Evolutionary conservation across 768 basidiomycete species (phyloP).

Genomic region (Lentinus tigrinus): DNA sequence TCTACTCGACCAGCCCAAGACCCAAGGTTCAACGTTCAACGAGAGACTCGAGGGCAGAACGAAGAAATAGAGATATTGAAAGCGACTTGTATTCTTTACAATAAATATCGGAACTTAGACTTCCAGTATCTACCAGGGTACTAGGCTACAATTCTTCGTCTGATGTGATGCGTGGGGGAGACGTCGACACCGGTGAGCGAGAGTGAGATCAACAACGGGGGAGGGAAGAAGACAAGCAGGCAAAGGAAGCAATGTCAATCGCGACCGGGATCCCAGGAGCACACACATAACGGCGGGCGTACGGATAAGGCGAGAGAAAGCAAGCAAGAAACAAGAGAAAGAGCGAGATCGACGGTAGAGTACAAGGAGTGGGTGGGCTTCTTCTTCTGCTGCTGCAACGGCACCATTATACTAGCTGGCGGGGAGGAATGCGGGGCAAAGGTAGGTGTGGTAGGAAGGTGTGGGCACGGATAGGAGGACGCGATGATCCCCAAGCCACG

Average conservation of each 20-base stretch:
- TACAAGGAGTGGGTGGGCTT: neutral
- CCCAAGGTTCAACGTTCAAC: too few species aligned
- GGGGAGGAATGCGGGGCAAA: neutral
- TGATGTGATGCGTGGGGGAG: neutral
- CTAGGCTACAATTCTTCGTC: conserved; percentile 22
- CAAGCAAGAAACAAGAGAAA: conserved; percentile 1
- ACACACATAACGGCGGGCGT: neutral
- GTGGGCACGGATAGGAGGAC: neutral
- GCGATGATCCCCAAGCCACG: too few species aligned
- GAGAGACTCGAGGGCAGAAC: neutral
- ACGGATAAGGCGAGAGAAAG: neutral
- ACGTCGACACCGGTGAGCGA: neutral
- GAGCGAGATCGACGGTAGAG: conserved; percentile 2
- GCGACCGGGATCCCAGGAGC: neutral
- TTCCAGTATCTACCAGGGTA: conserved; percentile 23
- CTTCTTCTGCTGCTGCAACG: neutral
- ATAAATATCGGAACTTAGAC: conserved; percentile 16
- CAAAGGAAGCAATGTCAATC: neutral
- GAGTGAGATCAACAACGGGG: neutral
- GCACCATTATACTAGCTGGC: neutral
- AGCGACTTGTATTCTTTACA: conserved; percentile 15
- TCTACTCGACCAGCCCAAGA: too few species aligned
- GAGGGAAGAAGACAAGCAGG: neutral
- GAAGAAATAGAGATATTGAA: neutral
- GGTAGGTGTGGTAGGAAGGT: neutral